Percentiles rank a stretch among this genome's conserved stretches.
Conservation (phyloP, 2,329 filamentous ascomycete genomes). For the Claviceps capensis region DNA sequence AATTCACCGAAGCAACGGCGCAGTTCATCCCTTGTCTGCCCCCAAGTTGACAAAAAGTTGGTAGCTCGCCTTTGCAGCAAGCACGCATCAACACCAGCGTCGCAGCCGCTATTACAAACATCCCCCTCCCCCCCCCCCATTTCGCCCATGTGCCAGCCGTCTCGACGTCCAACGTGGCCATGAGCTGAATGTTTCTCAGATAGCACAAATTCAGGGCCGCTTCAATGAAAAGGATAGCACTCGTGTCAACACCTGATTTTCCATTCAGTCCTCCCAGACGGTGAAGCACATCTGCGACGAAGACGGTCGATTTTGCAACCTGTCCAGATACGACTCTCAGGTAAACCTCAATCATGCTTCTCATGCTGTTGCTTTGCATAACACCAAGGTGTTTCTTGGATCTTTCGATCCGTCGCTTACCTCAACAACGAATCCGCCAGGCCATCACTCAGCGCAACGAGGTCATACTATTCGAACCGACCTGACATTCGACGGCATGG, state of each 20-base stretch:
- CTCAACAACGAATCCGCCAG: neutral
- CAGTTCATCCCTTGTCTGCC: neutral
- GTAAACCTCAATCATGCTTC: neutral
- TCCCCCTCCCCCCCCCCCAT: neutral
- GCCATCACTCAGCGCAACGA: neutral
- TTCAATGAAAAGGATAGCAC: neutral
- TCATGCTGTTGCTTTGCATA: neutral
- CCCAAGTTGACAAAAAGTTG: neutral
- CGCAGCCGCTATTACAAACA: neutral
- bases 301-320: neutral
- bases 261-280: neutral
- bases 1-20: neutral
- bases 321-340: neutral
- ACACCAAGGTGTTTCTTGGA: neutral
- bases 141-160: slow-evolving; percentile 1
- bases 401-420: neutral
- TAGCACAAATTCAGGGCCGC: neutral
- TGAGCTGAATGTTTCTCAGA: slow-evolving; percentile 6
- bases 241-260: neutral
- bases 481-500: slow-evolving; percentile 11
- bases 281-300: neutral
- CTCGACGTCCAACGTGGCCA: neutral
- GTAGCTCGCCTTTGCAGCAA: neutral
- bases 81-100: neutral
- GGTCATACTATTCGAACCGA: neutral